A percentile compares a stretch with the other conserved stretches of the same genome.
phyloP scores from a whole-genome alignment of 805 yeast species.

The Hanseniaspora singularis region DNA sequence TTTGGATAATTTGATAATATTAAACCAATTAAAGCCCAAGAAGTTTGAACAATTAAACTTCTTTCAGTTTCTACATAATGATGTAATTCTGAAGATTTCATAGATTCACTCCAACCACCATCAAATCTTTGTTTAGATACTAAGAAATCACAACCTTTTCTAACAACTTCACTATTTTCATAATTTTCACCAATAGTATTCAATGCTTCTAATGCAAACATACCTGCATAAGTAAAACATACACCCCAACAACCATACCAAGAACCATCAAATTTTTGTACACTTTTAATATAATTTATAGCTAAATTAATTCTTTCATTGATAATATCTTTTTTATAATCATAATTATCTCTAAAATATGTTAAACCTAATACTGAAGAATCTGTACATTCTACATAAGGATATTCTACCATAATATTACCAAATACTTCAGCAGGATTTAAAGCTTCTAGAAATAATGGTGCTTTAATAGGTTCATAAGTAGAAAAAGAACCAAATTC shows the following conservation, averaged over 20 bases:
- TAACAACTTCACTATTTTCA: constrained; percentile 47
- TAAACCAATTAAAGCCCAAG: constrained; percentile 84
- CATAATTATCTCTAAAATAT: constrained; percentile 54
- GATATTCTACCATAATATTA: constrained; percentile 96
- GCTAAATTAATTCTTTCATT: constrained; percentile 62
- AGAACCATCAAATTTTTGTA: constrained; percentile 72
- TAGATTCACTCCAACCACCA: constrained; percentile 97
- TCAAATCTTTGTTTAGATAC: constrained; percentile 63
- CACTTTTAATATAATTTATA: constrained; percentile 51
- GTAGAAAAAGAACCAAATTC: constrained; percentile 89
- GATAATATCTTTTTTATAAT: constrained; percentile 57
- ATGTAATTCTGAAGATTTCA: constrained; percentile 76
- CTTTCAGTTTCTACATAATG: constrained; percentile 53
- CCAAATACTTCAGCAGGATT: constrained; percentile 98
- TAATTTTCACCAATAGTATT: constrained; percentile 56
- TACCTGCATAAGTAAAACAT: constrained; percentile 87
- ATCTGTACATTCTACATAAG: constrained; percentile 96
- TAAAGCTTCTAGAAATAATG: constrained; percentile 59
- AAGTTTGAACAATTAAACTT: constrained; percentile 74
- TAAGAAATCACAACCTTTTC: constrained; percentile 74
- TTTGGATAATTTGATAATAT: constrained; percentile 73
- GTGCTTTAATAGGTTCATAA: constrained; percentile 76
- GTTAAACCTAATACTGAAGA: constrained; percentile 82
- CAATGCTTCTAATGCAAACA: constrained; percentile 95
- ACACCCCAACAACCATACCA: constrained; percentile 99